Percentiles rank a stretch among this genome's conserved stretches.
phyloP scores from a whole-genome alignment of 371 early-diverging fungal species.

The Entomophthora muscae region DNA sequence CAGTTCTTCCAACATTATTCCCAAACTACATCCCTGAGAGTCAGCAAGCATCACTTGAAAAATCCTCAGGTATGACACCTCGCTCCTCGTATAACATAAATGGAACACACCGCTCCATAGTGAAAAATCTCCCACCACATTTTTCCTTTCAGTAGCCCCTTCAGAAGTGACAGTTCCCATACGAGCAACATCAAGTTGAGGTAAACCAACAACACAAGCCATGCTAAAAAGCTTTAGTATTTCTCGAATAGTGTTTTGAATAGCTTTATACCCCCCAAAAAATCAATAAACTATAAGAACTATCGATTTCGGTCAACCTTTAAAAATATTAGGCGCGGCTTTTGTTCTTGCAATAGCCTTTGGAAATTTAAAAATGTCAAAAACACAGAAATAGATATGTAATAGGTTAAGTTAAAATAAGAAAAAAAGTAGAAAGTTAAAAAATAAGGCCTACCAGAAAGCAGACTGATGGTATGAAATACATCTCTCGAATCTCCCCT shows the following conservation, averaged over 20 bases:
- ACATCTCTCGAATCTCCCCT: not conserved
- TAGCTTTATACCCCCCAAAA: too few species aligned
- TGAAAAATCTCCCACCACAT: conserved; percentile 5
- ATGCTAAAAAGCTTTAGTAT: not conserved
- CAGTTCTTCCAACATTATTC: not conserved
- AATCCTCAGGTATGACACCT: not conserved
- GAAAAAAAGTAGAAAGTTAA: not conserved
- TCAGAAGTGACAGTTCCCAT: not conserved
- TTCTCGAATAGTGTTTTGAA: too few species aligned
- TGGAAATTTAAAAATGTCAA: too few species aligned
- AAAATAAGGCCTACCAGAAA: not conserved
- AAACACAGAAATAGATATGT: too few species aligned
- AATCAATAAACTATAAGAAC: too few species aligned
- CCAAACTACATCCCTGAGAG: not conserved
- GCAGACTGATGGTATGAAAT: conserved; percentile 1
- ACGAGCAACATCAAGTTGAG: not conserved
- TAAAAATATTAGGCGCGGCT: too few species aligned
- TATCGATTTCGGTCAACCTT: too few species aligned
- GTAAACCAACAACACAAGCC: not conserved
- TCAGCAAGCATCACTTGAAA: conserved; percentile 4
- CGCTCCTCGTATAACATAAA: not conserved
- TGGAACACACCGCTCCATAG: not conserved
- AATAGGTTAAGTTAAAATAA: too few species aligned
- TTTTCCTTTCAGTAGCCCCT: not conserved
- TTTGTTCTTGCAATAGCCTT: too few species aligned